Base-by-base conservation (phyloP, 305 asterid species). In the Solanum hybrid region DNA sequence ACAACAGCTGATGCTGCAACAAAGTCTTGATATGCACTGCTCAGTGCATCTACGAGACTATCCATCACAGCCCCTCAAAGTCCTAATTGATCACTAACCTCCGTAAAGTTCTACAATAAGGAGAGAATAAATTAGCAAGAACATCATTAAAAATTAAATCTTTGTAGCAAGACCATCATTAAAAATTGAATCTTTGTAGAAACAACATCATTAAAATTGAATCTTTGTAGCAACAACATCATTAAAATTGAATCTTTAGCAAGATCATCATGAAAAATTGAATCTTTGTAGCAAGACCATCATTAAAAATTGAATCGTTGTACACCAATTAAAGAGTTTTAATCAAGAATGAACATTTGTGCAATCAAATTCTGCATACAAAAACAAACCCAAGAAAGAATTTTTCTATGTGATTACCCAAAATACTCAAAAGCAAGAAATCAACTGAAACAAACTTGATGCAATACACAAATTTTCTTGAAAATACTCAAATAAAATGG, bases 11-110 rank as follows among this genome's bases (percentile, higher is more conserved):
- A 96, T 70, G 98, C 32, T 31, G 32, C 32, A 31, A 31, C 32
- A 31, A 31, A 31, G 31, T 97, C 98, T 90, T 95, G 98, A 89
- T 96, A 95, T 15, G 98, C 98, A 89, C 27, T 92, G 88, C 88
- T 95, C 90, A 97, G 81, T 3, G 97, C 92, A 89, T 97, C 99
- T 77, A 95, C 99, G 13, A 96, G 90, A 93, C 89, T 94, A 92
- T 97, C 99, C 99, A 97, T 97, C 51, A 10, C 68, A 41, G 32
- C 73, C 39, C 39, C 88, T 29, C 1, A 1, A 29, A 84, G 31
- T 0, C 11, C 39, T 17, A 84, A 45, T 10, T 84, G 75, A 51
- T 51, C 41, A 84, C 75, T 84, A 29, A 45, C 36, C 41, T 51
- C 76, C 0, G 73, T 51, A 17, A 84, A 29, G 11, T 1, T 51